Evolutionary conservation across 1,284 basidiomycete genomes (phyloP), one percentile per base, ranked within the genome.

Genomic region (Austroboletus niveus): DNA sequence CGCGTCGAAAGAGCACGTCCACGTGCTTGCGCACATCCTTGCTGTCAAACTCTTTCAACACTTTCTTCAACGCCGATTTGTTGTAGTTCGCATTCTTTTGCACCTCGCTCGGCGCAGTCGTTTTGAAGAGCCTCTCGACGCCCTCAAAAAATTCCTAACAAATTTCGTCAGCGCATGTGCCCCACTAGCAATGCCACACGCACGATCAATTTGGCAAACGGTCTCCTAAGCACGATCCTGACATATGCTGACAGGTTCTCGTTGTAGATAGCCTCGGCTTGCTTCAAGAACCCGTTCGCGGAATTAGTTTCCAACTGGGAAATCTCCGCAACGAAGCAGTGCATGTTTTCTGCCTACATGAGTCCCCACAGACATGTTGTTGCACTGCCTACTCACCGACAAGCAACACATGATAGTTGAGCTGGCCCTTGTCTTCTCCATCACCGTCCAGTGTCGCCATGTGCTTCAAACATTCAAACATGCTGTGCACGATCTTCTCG

Each of bases 381-480:
- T 10, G 2, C 24, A 15, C 17, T 34, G n/a, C 32, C 10, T 34
- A 76, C 87, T 62, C 59, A 94, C 94, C 94, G 54, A 98, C 92
- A 58, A 99, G 78, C 61, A 98, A 88, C 59, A 98, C 92, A 65
- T 97, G 92, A 63, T 95, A 97, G 68, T 98, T 98, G 49, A 98
- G 78, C 66, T 96, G 92, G 1, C 94, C 94, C 70, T 99, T 99
- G 71, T 96, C 96, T 62, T 97, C 94, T 0, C 84, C 87, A 59
- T 89, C 91, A 1, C 89, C 89, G 52, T 93, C 89, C 74, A 94
- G 75, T 68, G 94, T 96, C 10, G 94, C 94, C 81, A 98, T 93
- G 55, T 97, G 92, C 71, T 95, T 94, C 49, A 99, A 71, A 15
- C 85, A 87, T 42, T 94, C 93, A 60, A 98, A 95, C 82, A 98